Percentiles rank a stretch among this genome's conserved stretches.
Conservation (phyloP, 1,284 basidiomycete genomes). For the Farysia itapuensis region DNA sequence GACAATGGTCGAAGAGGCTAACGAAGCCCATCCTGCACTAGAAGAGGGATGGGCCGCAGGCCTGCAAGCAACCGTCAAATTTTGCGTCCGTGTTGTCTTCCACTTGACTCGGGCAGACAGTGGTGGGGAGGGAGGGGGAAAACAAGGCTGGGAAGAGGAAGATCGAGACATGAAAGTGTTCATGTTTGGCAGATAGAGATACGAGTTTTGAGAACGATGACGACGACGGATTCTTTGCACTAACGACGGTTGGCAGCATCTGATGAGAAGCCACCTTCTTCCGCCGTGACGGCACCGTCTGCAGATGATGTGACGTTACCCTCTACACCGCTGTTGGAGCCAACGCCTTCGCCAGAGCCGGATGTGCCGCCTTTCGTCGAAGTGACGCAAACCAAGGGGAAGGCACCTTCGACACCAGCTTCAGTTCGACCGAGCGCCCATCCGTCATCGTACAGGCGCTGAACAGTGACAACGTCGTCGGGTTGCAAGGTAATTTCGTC, state of each 20-base stretch:
- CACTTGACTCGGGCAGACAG: slow-evolving; percentile 17
- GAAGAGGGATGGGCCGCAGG: slow-evolving; percentile 17
- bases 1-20: slow-evolving; percentile 1
- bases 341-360: slow-evolving; percentile 29
- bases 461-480: slow-evolving; percentile 45
- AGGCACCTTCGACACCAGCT: slow-evolving; percentile 43
- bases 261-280: slow-evolving; percentile 34
- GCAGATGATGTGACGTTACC: slow-evolving; percentile 36
- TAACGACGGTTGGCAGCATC: slow-evolving; percentile 12
- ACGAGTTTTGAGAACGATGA: too few species aligned
- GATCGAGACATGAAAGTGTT: too few species aligned
- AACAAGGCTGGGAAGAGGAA: not conserved
- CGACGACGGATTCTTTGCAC: too few species aligned
- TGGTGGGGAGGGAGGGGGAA: slow-evolving; percentile 9
- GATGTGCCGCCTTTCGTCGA: slow-evolving; percentile 43
- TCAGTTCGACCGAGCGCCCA: slow-evolving; percentile 47
- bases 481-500: slow-evolving; percentile 53
- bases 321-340: slow-evolving; percentile 32
- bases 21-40: slow-evolving; percentile 6
- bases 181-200: too few species aligned
- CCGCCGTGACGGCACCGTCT: slow-evolving; percentile 46
- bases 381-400: slow-evolving; percentile 52
- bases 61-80: slow-evolving; percentile 6
- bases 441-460: slow-evolving; percentile 53
- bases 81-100: too few species aligned